Evolutionary conservation across 192 early-diverging fungal genomes (phyloP).

Genomic region (Pecoramyces ruminantium): DNA sequence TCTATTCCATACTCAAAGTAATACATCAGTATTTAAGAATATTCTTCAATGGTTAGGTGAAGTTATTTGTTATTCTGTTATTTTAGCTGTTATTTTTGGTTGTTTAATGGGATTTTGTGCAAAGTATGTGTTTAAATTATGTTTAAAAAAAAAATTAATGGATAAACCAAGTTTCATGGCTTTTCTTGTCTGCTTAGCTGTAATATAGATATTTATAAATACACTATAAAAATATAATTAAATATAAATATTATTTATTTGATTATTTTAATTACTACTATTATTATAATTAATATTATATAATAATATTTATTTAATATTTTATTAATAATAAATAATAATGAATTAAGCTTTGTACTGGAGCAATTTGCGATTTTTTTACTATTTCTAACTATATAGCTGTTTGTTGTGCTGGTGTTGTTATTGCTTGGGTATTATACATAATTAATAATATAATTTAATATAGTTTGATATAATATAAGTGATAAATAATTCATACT

Average conservation of each 20-base stretch:
- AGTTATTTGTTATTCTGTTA: conserved; percentile 63
- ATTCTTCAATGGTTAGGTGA: conserved; percentile 65
- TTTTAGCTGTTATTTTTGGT: conserved; percentile 53
- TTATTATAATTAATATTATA: background rate
- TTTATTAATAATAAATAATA: background rate
- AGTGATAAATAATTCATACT: too few species aligned
- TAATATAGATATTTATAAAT: background rate
- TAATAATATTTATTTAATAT: too few species aligned
- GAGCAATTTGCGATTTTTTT: background rate
- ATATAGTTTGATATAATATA: too few species aligned
- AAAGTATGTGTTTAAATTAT: conserved; percentile 46
- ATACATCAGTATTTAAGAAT: conserved; percentile 26
- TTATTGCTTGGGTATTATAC: background rate
- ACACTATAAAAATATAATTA: background rate
- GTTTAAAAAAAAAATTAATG: conserved; percentile 52
- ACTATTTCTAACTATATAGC: background rate
- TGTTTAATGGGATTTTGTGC: conserved; percentile 45
- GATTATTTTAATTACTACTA: too few species aligned
- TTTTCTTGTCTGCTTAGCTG: conserved; percentile 56
- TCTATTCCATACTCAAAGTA: conserved; percentile 13
- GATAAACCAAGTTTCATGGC: conserved; percentile 76
- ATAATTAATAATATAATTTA: too few species aligned
- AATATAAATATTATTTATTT: too few species aligned
- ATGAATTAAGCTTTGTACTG: background rate
- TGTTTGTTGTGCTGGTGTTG: background rate